These are phyloP conservation scores for Vigna hirtella DNA, from an alignment of 306 rosid species.

Conservation along the genomic window DNA sequence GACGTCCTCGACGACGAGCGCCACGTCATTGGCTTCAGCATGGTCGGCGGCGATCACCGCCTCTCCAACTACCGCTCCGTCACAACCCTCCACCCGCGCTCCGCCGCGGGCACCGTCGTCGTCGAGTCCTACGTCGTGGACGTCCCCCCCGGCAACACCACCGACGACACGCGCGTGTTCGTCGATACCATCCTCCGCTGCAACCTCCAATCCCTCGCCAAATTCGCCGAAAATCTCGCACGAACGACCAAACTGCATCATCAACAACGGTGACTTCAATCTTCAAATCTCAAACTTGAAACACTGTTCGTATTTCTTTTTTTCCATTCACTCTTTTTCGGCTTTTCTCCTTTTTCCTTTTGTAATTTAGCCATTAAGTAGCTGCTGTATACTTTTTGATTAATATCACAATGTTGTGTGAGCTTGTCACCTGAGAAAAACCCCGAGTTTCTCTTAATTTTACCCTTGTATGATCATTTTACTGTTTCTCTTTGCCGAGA, in stretches of 20 bases:
- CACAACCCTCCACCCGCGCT: conserved; percentile 73
- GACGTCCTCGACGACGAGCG: conserved; percentile 93
- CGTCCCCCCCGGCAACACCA: conserved; percentile 87
- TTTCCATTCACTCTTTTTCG: neutral
- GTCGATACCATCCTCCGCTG: conserved; percentile 91
- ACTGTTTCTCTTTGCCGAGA: conserved; percentile 2
- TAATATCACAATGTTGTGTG: conserved; percentile 3
- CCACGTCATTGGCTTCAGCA: conserved; percentile 90
- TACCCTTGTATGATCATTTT: neutral
- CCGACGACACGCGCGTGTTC: conserved; percentile 82
- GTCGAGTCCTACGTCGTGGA: conserved; percentile 97
- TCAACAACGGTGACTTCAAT: conserved; percentile 17
- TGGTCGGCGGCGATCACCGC: conserved; percentile 95
- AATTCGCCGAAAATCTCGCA: conserved; percentile 68
- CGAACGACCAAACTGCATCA: conserved; percentile 35
- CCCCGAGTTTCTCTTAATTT: neutral
- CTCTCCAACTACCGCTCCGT: conserved; percentile 84
- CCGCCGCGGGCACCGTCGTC: conserved; percentile 60
- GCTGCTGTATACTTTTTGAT: conserved; percentile 24
- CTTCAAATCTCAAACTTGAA: neutral
- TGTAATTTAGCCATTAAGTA: neutral
- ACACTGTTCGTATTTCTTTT: neutral
- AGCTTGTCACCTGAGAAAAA: neutral
- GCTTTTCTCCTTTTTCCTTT: neutral
- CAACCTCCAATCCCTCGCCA: conserved; percentile 90